phyloP scores from a whole-genome alignment of 805 yeast species.

The Wickerhamomyces strasburgensis region DNA sequence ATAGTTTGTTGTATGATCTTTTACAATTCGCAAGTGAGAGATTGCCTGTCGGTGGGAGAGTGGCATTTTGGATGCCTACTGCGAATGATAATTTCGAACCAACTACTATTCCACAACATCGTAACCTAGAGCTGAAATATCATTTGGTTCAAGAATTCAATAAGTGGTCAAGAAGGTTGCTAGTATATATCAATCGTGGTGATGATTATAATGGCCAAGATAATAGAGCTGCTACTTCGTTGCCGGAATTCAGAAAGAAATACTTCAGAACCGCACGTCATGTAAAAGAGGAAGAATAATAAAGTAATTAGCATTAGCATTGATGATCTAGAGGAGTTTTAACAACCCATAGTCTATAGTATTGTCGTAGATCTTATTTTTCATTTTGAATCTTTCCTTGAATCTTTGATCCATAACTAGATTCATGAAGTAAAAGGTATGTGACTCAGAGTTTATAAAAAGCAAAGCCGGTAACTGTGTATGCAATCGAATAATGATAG shows the following conservation, averaged over 20 bases:
- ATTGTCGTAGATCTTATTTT: no score
- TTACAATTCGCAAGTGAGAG: slow-evolving; percentile 67
- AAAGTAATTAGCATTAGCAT: neutral
- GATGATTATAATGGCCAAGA: slow-evolving; percentile 47
- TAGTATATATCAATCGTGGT: slow-evolving; percentile 73
- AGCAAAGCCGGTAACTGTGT: no score
- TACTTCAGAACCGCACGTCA: slow-evolving; percentile 19
- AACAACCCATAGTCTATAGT: no score
- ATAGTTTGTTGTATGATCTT: slow-evolving; percentile 71
- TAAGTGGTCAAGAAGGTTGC: slow-evolving; percentile 86
- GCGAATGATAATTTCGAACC: slow-evolving; percentile 78
- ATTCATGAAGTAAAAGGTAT: no score
- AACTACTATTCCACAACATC: slow-evolving; percentile 74
- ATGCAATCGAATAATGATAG: no score
- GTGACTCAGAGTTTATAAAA: no score
- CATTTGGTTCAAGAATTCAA: slow-evolving; percentile 83
- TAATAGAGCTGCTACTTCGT: slow-evolving; percentile 27
- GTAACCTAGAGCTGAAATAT: slow-evolving; percentile 61
- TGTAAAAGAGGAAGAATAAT: neutral
- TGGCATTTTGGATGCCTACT: slow-evolving; percentile 97
- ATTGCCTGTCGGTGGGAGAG: slow-evolving; percentile 69
- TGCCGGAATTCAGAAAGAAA: slow-evolving; percentile 25
- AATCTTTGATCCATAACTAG: no score
- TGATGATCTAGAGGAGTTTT: no score
- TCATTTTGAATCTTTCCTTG: no score